These are phyloP conservation scores for Claviceps sp. DNA, from an alignment of 2,329 filamentous ascomycete species.

Conservation along the genomic window DNA sequence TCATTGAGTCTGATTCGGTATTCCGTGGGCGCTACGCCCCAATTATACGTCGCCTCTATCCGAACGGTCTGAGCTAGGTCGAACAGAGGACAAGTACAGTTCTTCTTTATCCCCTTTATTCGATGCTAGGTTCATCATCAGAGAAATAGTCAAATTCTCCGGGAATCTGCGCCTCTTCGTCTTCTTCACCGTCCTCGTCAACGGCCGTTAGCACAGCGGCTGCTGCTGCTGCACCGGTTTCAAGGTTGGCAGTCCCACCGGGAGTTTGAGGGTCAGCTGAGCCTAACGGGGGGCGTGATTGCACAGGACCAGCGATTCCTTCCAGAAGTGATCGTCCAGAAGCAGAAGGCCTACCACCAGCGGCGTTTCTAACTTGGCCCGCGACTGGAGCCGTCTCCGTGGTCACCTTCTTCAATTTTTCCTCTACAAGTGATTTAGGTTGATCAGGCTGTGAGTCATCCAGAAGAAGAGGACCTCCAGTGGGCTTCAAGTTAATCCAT, in stretches of 20 bases:
- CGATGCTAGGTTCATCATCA: conserved; percentile 39
- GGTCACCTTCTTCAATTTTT: conserved; percentile 76
- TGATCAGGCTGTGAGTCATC: conserved; percentile 71
- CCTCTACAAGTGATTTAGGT: conserved; percentile 68
- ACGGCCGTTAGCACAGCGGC: conserved; percentile 74
- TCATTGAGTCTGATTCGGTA: too few species aligned
- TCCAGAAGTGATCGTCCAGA: conserved; percentile 21
- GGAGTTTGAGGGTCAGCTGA: conserved; percentile 16
- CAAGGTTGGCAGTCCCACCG: conserved; percentile 29
- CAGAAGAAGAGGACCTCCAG: conserved; percentile 85
- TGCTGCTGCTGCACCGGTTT: conserved; percentile 50
- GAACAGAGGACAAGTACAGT: background rate
- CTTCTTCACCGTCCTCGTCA: conserved; percentile 68
- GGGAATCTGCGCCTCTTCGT: conserved; percentile 58
- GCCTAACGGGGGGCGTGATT: conserved; percentile 21
- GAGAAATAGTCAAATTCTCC: conserved; percentile 68
- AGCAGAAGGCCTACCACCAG: conserved; percentile 19
- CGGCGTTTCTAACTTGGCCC: conserved; percentile 18
- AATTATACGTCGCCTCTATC: too few species aligned
- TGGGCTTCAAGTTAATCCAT: conserved; percentile 45
- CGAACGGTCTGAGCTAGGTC: too few species aligned
- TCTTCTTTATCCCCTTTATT: conserved; percentile 7
- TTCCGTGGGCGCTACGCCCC: too few species aligned
- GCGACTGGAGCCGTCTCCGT: conserved; percentile 48
- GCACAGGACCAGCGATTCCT: conserved; percentile 18